These are phyloP conservation scores for Abeoforma whisleri DNA, from an alignment of 78 protist species.

Conservation along the genomic window DNA sequence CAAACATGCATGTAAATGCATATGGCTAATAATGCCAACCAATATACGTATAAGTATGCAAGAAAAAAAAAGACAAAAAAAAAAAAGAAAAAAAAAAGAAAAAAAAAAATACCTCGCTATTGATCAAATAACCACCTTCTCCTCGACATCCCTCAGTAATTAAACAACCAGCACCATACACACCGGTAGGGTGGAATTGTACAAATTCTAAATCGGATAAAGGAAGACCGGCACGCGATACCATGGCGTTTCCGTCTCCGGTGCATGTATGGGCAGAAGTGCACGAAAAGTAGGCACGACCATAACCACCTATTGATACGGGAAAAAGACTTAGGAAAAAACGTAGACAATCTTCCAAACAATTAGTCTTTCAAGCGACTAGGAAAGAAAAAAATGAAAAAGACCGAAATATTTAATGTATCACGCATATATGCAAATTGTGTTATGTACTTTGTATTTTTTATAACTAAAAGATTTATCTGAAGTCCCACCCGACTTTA, in stretches of 20 bases:
- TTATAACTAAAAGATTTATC: too few species aligned
- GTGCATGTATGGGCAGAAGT: conserved; percentile 98
- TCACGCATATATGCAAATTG: too few species aligned
- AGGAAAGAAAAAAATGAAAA: too few species aligned
- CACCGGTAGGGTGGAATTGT: conserved; percentile 99
- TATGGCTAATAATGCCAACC: not conserved
- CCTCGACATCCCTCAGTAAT: conserved; percentile 99
- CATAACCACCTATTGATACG: conserved; percentile 56
- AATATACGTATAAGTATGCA: not conserved
- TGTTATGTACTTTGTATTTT: too few species aligned
- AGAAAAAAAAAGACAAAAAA: not conserved
- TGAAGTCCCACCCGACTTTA: too few species aligned
- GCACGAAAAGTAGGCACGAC: conserved; percentile 74
- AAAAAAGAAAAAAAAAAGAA: not conserved
- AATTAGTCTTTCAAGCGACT: too few species aligned
- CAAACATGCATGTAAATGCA: not conserved
- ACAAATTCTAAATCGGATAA: conserved; percentile 85
- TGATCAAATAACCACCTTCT: conserved; percentile 95
- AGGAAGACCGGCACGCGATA: conserved; percentile 76
- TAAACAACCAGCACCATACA: conserved; percentile 95
- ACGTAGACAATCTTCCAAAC: too few species aligned
- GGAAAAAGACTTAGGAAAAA: not conserved
- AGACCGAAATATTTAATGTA: too few species aligned
- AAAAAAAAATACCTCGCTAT: conserved; percentile 65
- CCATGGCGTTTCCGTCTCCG: conserved; percentile 98